Evolutionary conservation across 192 early-diverging fungal species (phyloP).

Genomic region (Entomortierella beljakovae): DNA sequence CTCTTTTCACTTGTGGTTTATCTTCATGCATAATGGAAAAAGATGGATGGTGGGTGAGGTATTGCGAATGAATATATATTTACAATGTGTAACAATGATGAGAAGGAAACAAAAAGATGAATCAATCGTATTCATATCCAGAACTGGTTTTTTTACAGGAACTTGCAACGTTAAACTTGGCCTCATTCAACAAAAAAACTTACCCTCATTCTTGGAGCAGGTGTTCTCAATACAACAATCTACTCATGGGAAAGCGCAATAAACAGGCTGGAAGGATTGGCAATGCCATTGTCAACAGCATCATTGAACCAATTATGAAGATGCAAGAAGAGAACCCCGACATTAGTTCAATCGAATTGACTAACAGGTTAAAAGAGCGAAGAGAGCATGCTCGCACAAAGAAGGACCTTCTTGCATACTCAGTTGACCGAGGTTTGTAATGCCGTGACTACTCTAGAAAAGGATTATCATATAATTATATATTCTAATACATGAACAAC

Average conservation of each 20-base stretch:
- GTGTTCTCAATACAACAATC: not conserved
- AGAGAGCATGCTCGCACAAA: constrained; percentile 38
- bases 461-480: no score
- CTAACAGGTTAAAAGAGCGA: constrained; percentile 36
- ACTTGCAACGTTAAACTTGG: not conserved
- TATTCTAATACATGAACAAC: not conserved
- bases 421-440: constrained; percentile 38
- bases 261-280: constrained; percentile 46
- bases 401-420: constrained; percentile 36
- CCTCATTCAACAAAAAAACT: no score
- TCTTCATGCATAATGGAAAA: constrained; percentile 6
- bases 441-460: not conserved
- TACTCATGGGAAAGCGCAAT: constrained; percentile 45
- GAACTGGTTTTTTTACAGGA: not conserved
- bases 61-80: not conserved
- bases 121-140: not conserved
- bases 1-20: constrained; percentile 13
- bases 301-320: constrained; percentile 56
- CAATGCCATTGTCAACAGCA: constrained; percentile 48
- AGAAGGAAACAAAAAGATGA: not conserved
- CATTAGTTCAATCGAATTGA: constrained; percentile 36
- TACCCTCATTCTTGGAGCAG: not conserved
- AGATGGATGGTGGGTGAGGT: not conserved
- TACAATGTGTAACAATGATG: not conserved
- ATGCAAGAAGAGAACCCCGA: constrained; percentile 54